Evolutionary conservation across 2,329 filamentous ascomycete species (phyloP).

Genomic region (Lojkania enalia): DNA sequence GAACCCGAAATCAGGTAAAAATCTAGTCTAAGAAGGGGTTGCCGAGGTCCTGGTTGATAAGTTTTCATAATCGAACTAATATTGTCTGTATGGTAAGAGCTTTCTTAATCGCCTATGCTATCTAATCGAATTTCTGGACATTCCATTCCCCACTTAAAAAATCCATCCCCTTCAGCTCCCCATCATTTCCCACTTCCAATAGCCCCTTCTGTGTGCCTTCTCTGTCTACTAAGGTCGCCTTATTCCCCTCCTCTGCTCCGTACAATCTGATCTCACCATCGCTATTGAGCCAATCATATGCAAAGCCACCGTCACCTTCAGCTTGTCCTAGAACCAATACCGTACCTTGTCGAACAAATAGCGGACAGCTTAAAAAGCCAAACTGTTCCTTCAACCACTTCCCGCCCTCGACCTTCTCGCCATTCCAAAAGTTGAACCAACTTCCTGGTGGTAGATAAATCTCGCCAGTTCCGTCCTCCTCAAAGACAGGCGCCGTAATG

Average conservation of each 20-base stretch:
- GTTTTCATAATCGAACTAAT: too few relatives aligned
- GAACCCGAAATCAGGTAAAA: too few relatives aligned
- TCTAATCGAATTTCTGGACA: slow-evolving; percentile 31
- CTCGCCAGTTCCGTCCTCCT: slow-evolving; percentile 64
- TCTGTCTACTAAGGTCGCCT: slow-evolving; percentile 40
- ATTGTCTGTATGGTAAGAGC: too few relatives aligned
- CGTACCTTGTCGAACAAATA: slow-evolving; percentile 47
- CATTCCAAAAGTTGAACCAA: slow-evolving; percentile 56
- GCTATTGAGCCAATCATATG: slow-evolving; percentile 47
- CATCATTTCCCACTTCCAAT: slow-evolving; percentile 33
- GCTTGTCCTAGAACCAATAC: slow-evolving; percentile 46
- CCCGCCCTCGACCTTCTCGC: slow-evolving; percentile 46
- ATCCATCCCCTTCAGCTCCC: slow-evolving; percentile 34
- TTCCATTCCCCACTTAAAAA: slow-evolving; percentile 41
- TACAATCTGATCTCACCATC: slow-evolving; percentile 46
- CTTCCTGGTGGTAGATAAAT: slow-evolving; percentile 64
- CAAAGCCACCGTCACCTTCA: slow-evolving; percentile 44
- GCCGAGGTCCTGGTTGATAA: too few relatives aligned
- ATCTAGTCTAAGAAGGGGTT: too few relatives aligned
- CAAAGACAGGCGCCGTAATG: slow-evolving; percentile 66
- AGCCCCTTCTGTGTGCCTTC: slow-evolving; percentile 35
- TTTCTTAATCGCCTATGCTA: too few relatives aligned
- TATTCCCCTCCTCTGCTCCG: slow-evolving; percentile 40
- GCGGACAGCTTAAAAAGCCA: slow-evolving; percentile 45
- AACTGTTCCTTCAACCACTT: slow-evolving; percentile 50